Percentiles rank a stretch among this genome's conserved stretches.
Evolutionary conservation across 768 basidiomycete genomes (phyloP).

Genomic region (Boletellus ananas): DNA sequence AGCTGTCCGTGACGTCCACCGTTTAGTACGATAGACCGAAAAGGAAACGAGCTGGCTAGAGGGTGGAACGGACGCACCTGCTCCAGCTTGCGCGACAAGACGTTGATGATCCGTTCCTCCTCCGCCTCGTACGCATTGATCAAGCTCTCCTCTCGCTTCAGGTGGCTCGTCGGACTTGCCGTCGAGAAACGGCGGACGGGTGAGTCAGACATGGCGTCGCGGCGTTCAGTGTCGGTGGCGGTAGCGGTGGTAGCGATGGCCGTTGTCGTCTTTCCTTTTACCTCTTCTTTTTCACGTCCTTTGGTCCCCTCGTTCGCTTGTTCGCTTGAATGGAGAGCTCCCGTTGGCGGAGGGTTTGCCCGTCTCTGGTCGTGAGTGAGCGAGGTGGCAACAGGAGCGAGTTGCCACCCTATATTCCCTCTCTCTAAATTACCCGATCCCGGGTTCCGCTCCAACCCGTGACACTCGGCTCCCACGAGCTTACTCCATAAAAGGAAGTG

Average conservation of each 20-base stretch:
- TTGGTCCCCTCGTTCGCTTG: no score
- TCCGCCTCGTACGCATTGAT: constrained; percentile 90
- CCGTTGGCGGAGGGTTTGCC: no score
- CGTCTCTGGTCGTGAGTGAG: no score
- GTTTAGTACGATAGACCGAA: no score
- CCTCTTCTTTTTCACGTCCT: neutral
- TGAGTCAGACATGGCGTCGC: constrained; percentile 32
- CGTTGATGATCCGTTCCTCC: constrained; percentile 84
- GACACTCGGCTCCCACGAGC: no score
- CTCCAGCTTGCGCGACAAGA: constrained; percentile 79
- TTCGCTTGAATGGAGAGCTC: no score
- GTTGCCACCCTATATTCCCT: constrained; percentile 10
- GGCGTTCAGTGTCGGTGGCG: no score
- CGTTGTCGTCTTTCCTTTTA: neutral
- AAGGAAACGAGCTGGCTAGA: neutral
- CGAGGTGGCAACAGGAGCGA: neutral
- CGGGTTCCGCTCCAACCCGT: constrained; percentile 14
- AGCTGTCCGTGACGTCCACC: constrained; percentile 41
- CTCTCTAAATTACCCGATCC: neutral
- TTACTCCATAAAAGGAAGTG: no score
- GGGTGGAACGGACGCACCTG: constrained; percentile 44
- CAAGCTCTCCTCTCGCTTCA: constrained; percentile 61
- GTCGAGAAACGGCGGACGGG: constrained; percentile 57
- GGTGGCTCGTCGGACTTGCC: constrained; percentile 46
- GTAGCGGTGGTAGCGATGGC: no score